Evolutionary conservation across 805 yeast genomes (phyloP).

Genomic region (Babjeviella inositovora): DNA sequence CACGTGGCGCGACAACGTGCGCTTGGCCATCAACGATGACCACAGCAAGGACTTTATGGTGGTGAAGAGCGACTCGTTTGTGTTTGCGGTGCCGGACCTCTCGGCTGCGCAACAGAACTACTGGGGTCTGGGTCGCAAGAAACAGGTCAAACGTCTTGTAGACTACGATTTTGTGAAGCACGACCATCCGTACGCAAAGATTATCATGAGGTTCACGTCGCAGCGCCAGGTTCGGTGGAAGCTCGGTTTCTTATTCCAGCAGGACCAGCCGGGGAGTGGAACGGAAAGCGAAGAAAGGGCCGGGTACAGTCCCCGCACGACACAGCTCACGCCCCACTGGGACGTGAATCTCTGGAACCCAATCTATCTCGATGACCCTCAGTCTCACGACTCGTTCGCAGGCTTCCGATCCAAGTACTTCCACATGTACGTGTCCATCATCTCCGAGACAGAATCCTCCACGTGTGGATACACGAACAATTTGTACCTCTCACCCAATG

Average conservation of each 20-base stretch:
- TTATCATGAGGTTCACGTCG: slow-evolving; percentile 37
- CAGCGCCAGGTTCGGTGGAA: slow-evolving; percentile 55
- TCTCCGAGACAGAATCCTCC: slow-evolving; percentile 9
- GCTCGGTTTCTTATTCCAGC: slow-evolving; percentile 54
- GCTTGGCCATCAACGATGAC: slow-evolving; percentile 27
- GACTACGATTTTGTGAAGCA: slow-evolving; percentile 9
- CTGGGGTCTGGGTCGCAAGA: slow-evolving; percentile 11
- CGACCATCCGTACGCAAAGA: slow-evolving; percentile 18
- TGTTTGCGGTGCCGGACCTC: slow-evolving; percentile 39
- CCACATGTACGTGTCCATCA: slow-evolving; percentile 30
- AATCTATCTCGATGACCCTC: slow-evolving; percentile 21
- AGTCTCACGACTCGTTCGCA: slow-evolving; percentile 59
- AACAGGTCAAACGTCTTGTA: slow-evolving; percentile 5
- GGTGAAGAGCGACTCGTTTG: slow-evolving; percentile 38
- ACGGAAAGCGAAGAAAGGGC: slow-evolving; percentile 14
- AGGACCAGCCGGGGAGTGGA: too few species aligned
- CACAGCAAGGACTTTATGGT: slow-evolving; percentile 31
- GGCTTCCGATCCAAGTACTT: slow-evolving; percentile 74
- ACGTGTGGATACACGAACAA: slow-evolving; percentile 15
- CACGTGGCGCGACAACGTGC: slow-evolving; percentile 43
- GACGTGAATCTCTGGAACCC: slow-evolving; percentile 49
- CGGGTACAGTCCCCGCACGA: slow-evolving; percentile 23
- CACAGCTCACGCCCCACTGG: slow-evolving; percentile 43
- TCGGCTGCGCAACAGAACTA: slow-evolving; percentile 14
- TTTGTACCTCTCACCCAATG: slow-evolving; percentile 19